phyloP scores from a whole-genome alignment of 805 yeast genomes.

The Deakozyma indianensis region DNA sequence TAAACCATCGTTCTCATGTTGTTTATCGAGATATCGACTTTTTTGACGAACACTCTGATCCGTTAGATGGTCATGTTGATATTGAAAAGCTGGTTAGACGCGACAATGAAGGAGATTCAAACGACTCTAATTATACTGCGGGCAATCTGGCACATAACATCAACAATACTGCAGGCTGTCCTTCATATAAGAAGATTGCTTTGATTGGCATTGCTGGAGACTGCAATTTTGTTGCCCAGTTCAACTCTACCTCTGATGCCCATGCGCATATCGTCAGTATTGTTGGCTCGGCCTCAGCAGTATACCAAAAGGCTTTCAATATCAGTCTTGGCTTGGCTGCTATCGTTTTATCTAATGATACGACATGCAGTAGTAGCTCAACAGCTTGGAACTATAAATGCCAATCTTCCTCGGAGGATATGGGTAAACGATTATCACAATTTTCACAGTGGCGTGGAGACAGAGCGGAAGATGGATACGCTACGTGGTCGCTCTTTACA shows the following conservation, averaged over 20 bases:
- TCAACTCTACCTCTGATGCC: constrained; percentile 14
- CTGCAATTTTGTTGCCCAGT: constrained; percentile 19
- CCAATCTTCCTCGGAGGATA: constrained; percentile 4
- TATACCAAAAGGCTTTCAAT: constrained; percentile 22
- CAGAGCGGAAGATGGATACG: constrained; percentile 18
- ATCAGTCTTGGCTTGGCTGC: constrained; percentile 21
- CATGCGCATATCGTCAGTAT: constrained; percentile 18
- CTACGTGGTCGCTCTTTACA: constrained; percentile 23
- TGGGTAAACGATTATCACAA: constrained; percentile 8
- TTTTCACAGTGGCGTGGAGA: constrained; percentile 20
- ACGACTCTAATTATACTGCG: background rate
- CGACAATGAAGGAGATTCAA: background rate
- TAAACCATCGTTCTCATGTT: background rate
- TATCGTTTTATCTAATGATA: constrained; percentile 15
- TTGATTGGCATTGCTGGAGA: constrained; percentile 25
- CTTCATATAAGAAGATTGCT: constrained; percentile 17
- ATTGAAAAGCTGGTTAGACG: background rate
- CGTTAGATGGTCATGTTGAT: background rate
- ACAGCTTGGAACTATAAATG: constrained; percentile 18
- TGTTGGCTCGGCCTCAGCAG: constrained; percentile 21
- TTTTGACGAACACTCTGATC: background rate
- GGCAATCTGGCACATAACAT: constrained; percentile 4
- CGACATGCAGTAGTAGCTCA: constrained; percentile 13
- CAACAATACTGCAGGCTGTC: constrained; percentile 22
- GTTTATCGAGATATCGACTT: background rate